Base-by-base conservation (phyloP, 2,329 filamentous ascomycete species). In the Paraphoma sp. region DNA sequence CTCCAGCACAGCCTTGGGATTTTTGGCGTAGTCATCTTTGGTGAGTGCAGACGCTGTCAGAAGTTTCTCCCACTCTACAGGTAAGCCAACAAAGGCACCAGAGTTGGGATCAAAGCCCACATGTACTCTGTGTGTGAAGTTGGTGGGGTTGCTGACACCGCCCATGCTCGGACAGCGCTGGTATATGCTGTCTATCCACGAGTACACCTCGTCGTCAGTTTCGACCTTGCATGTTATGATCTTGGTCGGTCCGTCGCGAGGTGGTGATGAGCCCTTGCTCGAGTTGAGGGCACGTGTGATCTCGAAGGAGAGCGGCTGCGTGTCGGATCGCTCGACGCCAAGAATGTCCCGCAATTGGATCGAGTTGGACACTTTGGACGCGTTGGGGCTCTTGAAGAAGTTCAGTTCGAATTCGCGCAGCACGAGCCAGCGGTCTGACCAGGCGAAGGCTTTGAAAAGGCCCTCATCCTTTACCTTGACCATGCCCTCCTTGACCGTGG, bases 111-210 rank as follows among this genome's bases (percentile, higher is more conserved):
- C 95, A 73, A 98, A 99, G 57, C 95, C 95, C 64, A 99, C 95
- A 76, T 99, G 95, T 23, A 99, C 93, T 45, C 93, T 90, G 76
- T 99, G 95, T 23, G 91, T 93, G 81, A 99, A 99, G 81, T 98
- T 97, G 64, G 95, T 98, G 6, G 95, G 95, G 77, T 98, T 97
- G 80, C 94, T 97, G 54, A 99, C 95, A 67, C 95, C 95, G 59
- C 95, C 93, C 92, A 98, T 97, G 60, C 92, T 94, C 16, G 95
- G 95, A 76, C 94, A 98, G 63, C 94, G 90, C 68, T 94, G 93
- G 76, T 98, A 98, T 65, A 99, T 96, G 76, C 93, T 92, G 77
- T 99, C 95, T 71, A 98, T 97, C 95, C 95, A 99, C 70, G 96
- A 93, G 78, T 99, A 99, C 51, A 99, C 87, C 67, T 99, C 95